Percentiles rank a stretch among this genome's conserved stretches.
Evolutionary conservation across 371 early-diverging fungal species (phyloP).

Genomic region (Mortierella sp.): DNA sequence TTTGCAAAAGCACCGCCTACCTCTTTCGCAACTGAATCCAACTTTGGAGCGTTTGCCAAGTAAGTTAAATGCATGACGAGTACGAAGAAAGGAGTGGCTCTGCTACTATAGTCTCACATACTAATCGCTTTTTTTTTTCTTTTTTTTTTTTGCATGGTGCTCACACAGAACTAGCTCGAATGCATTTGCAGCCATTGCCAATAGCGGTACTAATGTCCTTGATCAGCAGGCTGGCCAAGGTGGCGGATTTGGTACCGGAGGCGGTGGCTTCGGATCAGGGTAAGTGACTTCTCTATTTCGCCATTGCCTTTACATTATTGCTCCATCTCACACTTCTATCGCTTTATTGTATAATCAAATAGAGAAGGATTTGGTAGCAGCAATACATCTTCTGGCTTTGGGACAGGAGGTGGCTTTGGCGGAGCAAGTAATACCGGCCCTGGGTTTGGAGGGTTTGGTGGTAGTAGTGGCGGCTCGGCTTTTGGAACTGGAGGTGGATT

Average conservation of each 20-base stretch:
- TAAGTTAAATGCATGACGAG: not conserved
- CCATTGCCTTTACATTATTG: not conserved
- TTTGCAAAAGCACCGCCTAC: constrained; percentile 8
- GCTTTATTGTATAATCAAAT: not conserved
- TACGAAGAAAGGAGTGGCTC: not conserved
- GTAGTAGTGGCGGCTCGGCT: not conserved
- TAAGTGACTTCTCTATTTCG: not conserved
- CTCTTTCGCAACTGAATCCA: constrained; percentile 24
- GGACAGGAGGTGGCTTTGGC: constrained; percentile 35
- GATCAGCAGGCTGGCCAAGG: constrained; percentile 33
- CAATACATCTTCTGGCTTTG: constrained; percentile 17
- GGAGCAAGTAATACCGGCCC: not conserved
- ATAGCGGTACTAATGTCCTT: constrained; percentile 28
- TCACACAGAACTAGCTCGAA: constrained; percentile 26
- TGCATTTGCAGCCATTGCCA: constrained; percentile 45
- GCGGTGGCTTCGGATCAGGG: constrained; percentile 30
- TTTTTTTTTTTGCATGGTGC: not conserved
- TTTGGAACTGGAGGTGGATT: constrained; percentile 9
- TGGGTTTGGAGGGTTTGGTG: constrained; percentile 24
- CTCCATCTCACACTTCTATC: not conserved
- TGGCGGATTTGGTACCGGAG: constrained; percentile 23
- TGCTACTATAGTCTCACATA: not conserved
- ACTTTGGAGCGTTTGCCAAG: constrained; percentile 52
- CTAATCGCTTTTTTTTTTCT: not conserved
- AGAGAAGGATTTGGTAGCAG: constrained; percentile 23